These are phyloP conservation scores for Leccinellum luteum DNA, from an alignment of 768 basidiomycete species.

Conservation along the genomic window DNA sequence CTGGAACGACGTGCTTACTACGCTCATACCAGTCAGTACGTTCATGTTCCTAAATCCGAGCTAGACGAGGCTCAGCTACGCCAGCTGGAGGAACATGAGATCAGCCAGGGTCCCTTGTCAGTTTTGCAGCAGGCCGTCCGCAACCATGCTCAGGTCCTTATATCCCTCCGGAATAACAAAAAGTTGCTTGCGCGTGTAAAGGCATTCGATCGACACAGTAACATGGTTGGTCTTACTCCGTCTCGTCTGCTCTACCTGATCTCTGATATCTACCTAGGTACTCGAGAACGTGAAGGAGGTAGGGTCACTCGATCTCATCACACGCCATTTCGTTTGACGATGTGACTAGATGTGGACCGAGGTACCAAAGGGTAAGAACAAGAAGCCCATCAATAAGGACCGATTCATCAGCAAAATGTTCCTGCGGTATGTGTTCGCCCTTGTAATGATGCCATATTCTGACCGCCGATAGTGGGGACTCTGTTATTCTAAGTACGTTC, in stretches of 20 bases:
- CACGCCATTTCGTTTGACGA: slow-evolving; percentile 7
- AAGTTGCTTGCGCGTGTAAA: slow-evolving; percentile 95
- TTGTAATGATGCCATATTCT: slow-evolving; percentile 9
- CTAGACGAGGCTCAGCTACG: slow-evolving; percentile 95
- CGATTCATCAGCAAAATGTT: slow-evolving; percentile 99
- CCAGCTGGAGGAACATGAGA: slow-evolving; percentile 96
- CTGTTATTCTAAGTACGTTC: slow-evolving; percentile 89
- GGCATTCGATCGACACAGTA: slow-evolving; percentile 97
- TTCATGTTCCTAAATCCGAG: slow-evolving; percentile 95
- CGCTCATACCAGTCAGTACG: slow-evolving; percentile 74
- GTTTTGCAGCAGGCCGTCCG: slow-evolving; percentile 96
- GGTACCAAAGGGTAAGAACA: slow-evolving; percentile 95
- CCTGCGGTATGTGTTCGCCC: slow-evolving; percentile 57
- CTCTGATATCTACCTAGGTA: slow-evolving; percentile 49
- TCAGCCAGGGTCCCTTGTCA: slow-evolving; percentile 95
- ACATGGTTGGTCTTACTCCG: slow-evolving; percentile 69
- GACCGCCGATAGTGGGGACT: slow-evolving; percentile 71
- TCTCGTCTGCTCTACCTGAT: slow-evolving; percentile 7
- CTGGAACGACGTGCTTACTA: slow-evolving; percentile 8
- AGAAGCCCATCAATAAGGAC: slow-evolving; percentile 99
- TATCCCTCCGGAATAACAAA: slow-evolving; percentile 97
- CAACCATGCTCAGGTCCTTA: slow-evolving; percentile 96
- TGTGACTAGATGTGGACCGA: slow-evolving; percentile 95
- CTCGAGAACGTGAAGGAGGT: slow-evolving; percentile 98
- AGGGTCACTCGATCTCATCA: slow-evolving; percentile 22